These are phyloP conservation scores for Vararia minispora DNA, from an alignment of 768 basidiomycete species.

Conservation along the genomic window DNA sequence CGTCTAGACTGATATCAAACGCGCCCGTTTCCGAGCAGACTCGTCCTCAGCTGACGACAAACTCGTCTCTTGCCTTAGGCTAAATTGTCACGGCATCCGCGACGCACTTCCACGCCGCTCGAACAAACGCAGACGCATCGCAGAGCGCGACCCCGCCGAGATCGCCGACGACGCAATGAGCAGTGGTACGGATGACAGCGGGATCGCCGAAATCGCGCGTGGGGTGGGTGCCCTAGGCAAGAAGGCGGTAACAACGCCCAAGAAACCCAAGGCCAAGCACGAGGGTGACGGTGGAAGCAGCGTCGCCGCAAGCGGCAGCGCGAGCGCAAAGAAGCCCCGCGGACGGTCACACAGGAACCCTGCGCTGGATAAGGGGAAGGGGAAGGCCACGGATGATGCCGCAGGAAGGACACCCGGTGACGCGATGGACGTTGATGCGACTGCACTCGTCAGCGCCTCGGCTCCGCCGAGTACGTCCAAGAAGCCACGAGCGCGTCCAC, in stretches of 20 bases:
- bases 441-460: no score
- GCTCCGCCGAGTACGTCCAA: background rate
- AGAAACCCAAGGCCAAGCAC: constrained; percentile 1
- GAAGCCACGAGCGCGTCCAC: constrained; percentile 2
- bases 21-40: constrained; percentile 72
- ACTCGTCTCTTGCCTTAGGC: constrained; percentile 43
- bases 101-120: constrained; percentile 15
- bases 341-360: background rate
- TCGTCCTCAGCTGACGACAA: constrained; percentile 60
- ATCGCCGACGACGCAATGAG: constrained; percentile 18
- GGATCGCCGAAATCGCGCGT: constrained; percentile 21
- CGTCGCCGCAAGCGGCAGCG: background rate
- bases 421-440: background rate
- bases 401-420: background rate
- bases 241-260: constrained; percentile 6
- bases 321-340: background rate
- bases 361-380: background rate
- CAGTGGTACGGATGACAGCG: constrained; percentile 21
- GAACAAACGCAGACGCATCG: constrained; percentile 20
- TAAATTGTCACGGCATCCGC: constrained; percentile 41
- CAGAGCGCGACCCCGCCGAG: constrained; percentile 15
- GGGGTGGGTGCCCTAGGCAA: constrained; percentile 12
- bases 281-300: constrained; percentile 11
- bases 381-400: background rate
- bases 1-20: constrained; percentile 54